Conservation (phyloP, 768 basidiomycete species). For the Pisolithus marmoratus region DNA sequence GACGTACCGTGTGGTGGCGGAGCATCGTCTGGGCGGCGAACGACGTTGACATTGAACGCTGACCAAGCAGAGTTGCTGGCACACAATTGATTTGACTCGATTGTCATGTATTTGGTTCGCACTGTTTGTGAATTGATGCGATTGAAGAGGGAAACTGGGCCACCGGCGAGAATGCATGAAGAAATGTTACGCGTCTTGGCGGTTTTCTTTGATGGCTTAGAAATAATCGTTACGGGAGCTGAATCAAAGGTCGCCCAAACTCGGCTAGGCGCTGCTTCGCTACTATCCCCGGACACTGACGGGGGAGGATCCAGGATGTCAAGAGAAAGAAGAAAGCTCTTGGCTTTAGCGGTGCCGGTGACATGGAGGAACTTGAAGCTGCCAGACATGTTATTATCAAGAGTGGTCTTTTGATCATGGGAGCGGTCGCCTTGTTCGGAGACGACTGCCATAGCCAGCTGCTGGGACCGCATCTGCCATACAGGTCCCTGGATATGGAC, state of each 20-base stretch:
- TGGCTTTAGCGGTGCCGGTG: slow-evolving; percentile 81
- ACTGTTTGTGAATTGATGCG: slow-evolving; percentile 96
- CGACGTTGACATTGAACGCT: slow-evolving; percentile 89
- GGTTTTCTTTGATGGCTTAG: slow-evolving; percentile 96
- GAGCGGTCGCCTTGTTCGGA: slow-evolving; percentile 79
- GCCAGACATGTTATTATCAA: slow-evolving; percentile 80
- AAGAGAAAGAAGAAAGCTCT: slow-evolving; percentile 82
- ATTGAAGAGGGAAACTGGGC: slow-evolving; percentile 90
- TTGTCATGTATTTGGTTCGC: slow-evolving; percentile 95
- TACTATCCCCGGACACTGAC: slow-evolving; percentile 36
- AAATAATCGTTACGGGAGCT: slow-evolving; percentile 89
- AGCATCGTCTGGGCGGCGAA: slow-evolving; percentile 65
- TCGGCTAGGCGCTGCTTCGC: slow-evolving; percentile 45
- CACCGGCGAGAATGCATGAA: slow-evolving; percentile 84
- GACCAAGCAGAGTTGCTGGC: slow-evolving; percentile 93
- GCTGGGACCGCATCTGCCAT: slow-evolving; percentile 76
- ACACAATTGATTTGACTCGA: slow-evolving; percentile 76
- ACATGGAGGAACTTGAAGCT: slow-evolving; percentile 93
- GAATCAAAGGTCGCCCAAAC: slow-evolving; percentile 92
- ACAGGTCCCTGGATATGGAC: slow-evolving; percentile 89
- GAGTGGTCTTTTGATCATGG: slow-evolving; percentile 76
- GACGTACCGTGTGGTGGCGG: slow-evolving; percentile 56
- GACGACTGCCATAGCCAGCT: slow-evolving; percentile 81
- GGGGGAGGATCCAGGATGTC: slow-evolving; percentile 76
- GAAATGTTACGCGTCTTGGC: slow-evolving; percentile 91